Conservation (phyloP, 208 protist species). For the Trypanosoma cruzi region DNA sequence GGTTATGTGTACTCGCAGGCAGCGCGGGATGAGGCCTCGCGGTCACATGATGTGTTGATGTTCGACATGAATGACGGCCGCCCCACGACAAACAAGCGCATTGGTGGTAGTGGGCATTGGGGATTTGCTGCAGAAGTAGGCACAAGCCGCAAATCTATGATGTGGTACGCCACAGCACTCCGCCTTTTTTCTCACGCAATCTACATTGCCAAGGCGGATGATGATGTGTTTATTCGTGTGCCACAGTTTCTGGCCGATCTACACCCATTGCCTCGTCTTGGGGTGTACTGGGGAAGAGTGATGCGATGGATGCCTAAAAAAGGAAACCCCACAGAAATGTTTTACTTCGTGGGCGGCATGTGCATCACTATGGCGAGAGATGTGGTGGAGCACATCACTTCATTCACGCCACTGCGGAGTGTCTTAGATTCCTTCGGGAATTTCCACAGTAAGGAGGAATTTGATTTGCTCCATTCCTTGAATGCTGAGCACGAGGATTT, state of each 20-base stretch:
- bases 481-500: conserved; percentile 24
- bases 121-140: conserved; percentile 39
- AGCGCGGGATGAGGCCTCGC: conserved; percentile 33
- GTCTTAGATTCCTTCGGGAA: background rate
- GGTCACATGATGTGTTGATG: conserved; percentile 32
- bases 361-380: conserved; percentile 24
- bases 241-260: conserved; percentile 52
- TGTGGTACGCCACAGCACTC: conserved; percentile 43
- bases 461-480: background rate
- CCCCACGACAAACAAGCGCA: conserved; percentile 31
- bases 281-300: conserved; percentile 26
- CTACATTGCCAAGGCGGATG: conserved; percentile 58
- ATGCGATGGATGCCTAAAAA: conserved; percentile 9
- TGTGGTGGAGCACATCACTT: conserved; percentile 7
- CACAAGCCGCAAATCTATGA: conserved; percentile 41
- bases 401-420: conserved; percentile 6
- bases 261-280: conserved; percentile 12
- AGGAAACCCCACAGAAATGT: background rate
- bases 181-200: conserved; percentile 30
- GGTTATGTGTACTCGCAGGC: conserved; percentile 24
- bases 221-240: conserved; percentile 51
- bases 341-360: conserved; percentile 29
- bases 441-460: background rate
- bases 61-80: conserved; percentile 35
- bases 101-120: conserved; percentile 28